Conservation (phyloP, 306 rosid genomes). For the Vigna trinervia region DNA sequence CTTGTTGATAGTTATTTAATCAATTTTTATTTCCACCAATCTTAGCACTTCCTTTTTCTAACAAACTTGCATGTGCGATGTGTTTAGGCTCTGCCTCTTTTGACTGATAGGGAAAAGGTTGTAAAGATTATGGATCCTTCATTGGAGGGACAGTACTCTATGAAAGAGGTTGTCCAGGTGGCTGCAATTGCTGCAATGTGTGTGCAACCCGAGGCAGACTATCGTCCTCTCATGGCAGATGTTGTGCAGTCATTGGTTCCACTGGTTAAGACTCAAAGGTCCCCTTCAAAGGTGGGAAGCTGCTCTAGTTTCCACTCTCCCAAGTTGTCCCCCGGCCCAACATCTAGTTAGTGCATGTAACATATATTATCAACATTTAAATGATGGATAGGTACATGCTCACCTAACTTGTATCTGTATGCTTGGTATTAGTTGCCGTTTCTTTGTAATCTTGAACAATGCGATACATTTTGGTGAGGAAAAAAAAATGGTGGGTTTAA, state of each 20-base stretch:
- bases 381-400: constrained; percentile 27
- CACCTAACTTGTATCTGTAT: constrained; percentile 45
- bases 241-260: constrained; percentile 96
- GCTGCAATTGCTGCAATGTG: constrained; percentile 98
- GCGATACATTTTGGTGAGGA: constrained; percentile 3
- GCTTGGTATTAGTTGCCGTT: constrained; percentile 22
- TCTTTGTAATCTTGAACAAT: constrained; percentile 26
- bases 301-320: constrained; percentile 63
- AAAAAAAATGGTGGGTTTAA: not conserved
- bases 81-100: constrained; percentile 82
- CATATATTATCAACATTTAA: constrained; percentile 34
- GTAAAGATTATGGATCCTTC: constrained; percentile 88
- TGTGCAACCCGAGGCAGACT: constrained; percentile 94
- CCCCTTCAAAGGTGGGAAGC: constrained; percentile 67
- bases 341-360: constrained; percentile 50
- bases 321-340: constrained; percentile 57
- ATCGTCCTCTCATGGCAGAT: constrained; percentile 97
- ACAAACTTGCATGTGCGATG: constrained; percentile 4
- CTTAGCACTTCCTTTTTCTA: not conserved
- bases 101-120: constrained; percentile 89
- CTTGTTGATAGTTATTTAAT: not conserved
- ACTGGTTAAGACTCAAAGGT: constrained; percentile 65
- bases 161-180: constrained; percentile 95
- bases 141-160: constrained; percentile 84
- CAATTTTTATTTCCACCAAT: not conserved